phyloP scores from a whole-genome alignment of 2,329 filamentous ascomycete genomes.

The Sclerotinia minor region DNA sequence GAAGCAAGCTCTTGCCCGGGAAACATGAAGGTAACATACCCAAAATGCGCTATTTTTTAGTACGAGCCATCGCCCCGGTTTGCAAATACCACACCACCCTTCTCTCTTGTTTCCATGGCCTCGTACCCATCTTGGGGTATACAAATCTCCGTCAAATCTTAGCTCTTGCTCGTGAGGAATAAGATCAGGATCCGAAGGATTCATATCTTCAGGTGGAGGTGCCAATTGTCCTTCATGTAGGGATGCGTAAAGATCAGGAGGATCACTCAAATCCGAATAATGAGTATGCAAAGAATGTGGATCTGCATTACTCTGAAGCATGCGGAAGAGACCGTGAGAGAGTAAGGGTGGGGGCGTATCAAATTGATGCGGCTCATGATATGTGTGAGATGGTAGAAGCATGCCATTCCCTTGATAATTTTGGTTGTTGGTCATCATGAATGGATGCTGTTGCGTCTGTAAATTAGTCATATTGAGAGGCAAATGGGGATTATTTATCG shows the following conservation, averaged over 20 bases:
- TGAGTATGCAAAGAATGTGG: constrained; percentile 66
- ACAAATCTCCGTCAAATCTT: constrained; percentile 77
- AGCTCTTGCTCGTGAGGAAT: constrained; percentile 76
- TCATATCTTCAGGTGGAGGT: constrained; percentile 79
- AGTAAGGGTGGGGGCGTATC: constrained; percentile 61
- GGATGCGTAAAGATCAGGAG: constrained; percentile 75
- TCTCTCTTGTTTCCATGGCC: constrained; percentile 85
- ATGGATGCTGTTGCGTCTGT: constrained; percentile 58
- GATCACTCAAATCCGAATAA: constrained; percentile 72
- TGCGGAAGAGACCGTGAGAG: constrained; percentile 72
- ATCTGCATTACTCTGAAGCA: constrained; percentile 74
- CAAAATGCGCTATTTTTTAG: constrained; percentile 90
- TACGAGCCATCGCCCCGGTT: constrained; percentile 80
- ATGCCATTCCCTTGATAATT: constrained; percentile 58
- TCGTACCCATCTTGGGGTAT: constrained; percentile 81
- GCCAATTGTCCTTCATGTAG: constrained; percentile 71
- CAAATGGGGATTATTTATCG: constrained; percentile 49
- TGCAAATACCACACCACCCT: constrained; percentile 88
- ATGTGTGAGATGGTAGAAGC: constrained; percentile 54
- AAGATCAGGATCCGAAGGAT: constrained; percentile 72
- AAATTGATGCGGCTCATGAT: constrained; percentile 53
- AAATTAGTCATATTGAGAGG: constrained; percentile 51
- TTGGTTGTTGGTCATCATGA: constrained; percentile 54
- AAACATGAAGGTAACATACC: constrained; percentile 9
- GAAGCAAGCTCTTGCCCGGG: background rate